Percentiles rank a stretch among this genome's conserved stretches.
These are phyloP conservation scores for Rubia peregrina DNA, from an alignment of 305 asterid genomes.

Conservation along the genomic window DNA sequence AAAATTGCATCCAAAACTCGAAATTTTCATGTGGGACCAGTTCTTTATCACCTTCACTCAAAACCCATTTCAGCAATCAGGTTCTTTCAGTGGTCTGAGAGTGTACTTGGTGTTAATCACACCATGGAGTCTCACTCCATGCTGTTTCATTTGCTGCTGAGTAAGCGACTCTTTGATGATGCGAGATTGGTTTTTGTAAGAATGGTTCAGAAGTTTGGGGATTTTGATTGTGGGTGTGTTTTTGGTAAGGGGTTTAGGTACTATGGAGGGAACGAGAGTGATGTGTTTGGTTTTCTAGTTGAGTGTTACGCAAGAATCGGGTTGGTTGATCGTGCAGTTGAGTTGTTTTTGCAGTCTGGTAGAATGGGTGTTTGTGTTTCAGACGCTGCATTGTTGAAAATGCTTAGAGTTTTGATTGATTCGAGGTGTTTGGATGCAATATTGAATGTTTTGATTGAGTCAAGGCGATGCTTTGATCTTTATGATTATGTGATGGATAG, in stretches of 20 bases:
- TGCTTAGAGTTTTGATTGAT: constrained; percentile 27
- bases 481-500: constrained; percentile 29
- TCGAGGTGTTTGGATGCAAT: constrained; percentile 17
- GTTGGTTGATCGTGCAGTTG: constrained; percentile 23
- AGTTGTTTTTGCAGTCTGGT: constrained; percentile 22
- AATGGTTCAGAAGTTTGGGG: constrained; percentile 28
- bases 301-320: constrained; percentile 30
- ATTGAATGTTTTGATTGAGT: constrained; percentile 13
- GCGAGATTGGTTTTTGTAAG: constrained; percentile 33
- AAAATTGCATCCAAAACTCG: constrained; percentile 16
- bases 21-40: constrained; percentile 25
- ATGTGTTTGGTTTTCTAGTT: constrained; percentile 27
- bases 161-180: constrained; percentile 24
- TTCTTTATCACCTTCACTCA: constrained; percentile 24
- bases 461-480: constrained; percentile 14
- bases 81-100: constrained; percentile 36
- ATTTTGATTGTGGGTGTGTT: constrained; percentile 24
- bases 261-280: constrained; percentile 20
- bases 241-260: constrained; percentile 22
- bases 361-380: constrained; percentile 24
- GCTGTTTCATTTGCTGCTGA: constrained; percentile 25
- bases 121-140: constrained; percentile 22
- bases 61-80: constrained; percentile 33
- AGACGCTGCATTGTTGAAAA: constrained; percentile 19
- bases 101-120: constrained; percentile 29